A percentile compares a stretch with the other conserved stretches of the same genome.
phyloP scores from a whole-genome alignment of 441 rosid species.

The Flueggea neowawraea region DNA sequence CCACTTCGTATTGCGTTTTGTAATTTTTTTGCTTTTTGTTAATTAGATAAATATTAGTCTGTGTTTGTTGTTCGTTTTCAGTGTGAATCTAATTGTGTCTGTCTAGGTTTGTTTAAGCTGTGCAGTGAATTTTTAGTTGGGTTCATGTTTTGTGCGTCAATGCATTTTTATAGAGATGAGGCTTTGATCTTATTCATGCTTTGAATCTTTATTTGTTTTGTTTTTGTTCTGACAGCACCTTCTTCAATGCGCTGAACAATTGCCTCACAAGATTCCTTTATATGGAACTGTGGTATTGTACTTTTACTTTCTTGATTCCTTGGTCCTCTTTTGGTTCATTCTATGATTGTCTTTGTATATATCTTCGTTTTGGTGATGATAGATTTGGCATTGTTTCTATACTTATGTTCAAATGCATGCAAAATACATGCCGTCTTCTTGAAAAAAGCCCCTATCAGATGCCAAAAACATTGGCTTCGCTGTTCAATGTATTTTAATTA shows the following conservation, averaged over 20 bases:
- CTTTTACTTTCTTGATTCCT: constrained; percentile 4
- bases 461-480: no score
- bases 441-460: no score
- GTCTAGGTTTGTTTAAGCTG: no score
- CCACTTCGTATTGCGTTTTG: neutral
- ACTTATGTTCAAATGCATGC: no score
- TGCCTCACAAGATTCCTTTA: constrained; percentile 96
- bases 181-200: neutral
- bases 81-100: no score
- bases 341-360: neutral
- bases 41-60: neutral
- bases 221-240: constrained; percentile 52
- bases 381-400: no score
- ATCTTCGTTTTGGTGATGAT: no score
- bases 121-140: no score
- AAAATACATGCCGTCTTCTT: no score
- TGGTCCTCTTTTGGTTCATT: constrained; percentile 1
- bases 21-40: neutral
- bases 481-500: no score
- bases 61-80: neutral
- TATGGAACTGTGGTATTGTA: constrained; percentile 84
- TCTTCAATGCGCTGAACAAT: constrained; percentile 79
- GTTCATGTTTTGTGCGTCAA: neutral
- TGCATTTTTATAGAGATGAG: constrained; percentile 1
- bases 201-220: constrained; percentile 1